Conservation (phyloP, 129 eudicot species). For the Escallonia herrerae region DNA sequence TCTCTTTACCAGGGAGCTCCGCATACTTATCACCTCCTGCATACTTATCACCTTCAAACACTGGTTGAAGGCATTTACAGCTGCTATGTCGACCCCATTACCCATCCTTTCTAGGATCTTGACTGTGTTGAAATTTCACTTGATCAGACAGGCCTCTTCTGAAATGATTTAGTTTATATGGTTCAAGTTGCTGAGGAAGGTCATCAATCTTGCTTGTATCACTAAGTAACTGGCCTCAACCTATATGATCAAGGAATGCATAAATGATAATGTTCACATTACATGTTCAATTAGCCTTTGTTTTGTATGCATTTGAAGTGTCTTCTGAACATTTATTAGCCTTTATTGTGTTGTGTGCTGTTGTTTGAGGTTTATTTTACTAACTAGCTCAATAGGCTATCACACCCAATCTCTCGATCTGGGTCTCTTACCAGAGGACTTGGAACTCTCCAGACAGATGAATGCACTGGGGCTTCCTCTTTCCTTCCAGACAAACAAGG, state of each 20-base stretch:
- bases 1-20: too few relatives aligned
- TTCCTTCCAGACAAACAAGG: slow-evolving; percentile 77
- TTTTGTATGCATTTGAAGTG: background rate
- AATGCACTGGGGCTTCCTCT: slow-evolving; percentile 80
- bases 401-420: too few relatives aligned
- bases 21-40: too few relatives aligned
- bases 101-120: too few relatives aligned
- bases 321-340: slow-evolving; percentile 1
- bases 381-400: too few relatives aligned
- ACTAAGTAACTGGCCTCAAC: background rate
- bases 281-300: background rate
- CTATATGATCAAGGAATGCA: background rate
- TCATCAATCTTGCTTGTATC: slow-evolving; percentile 1
- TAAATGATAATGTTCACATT: background rate
- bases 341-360: slow-evolving; percentile 28
- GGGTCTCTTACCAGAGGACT: slow-evolving; percentile 31
- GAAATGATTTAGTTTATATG: background rate
- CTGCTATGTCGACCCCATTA: too few relatives aligned
- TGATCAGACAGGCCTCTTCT: background rate
- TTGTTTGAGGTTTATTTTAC: background rate
- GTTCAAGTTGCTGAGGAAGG: slow-evolving; percentile 11
- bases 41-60: too few relatives aligned
- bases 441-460: slow-evolving; percentile 45
- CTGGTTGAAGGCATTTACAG: too few relatives aligned
- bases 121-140: too few relatives aligned